Conservation (phyloP, 129 eudicot species). For the Pseudognaphalium luteoalbum region DNA sequence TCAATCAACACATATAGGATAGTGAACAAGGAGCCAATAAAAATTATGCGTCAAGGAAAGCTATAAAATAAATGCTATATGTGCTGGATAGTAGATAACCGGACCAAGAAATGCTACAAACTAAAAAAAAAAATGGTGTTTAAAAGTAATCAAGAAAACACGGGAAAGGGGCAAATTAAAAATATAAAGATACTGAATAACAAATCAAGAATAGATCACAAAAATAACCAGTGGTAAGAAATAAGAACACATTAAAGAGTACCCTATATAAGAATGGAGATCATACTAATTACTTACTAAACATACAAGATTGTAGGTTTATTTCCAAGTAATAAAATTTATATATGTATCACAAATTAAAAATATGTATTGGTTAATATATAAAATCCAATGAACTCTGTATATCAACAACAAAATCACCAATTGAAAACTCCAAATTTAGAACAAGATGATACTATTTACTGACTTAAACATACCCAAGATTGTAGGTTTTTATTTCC, state of each 20-base stretch:
- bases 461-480: conserved; percentile 2
- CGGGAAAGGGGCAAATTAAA: background rate
- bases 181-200: too few relatives aligned
- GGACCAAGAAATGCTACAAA: background rate
- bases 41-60: too few relatives aligned
- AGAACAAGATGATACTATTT: conserved; percentile 1
- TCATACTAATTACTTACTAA: background rate
- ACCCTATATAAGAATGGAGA: too few relatives aligned
- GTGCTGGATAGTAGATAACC: background rate
- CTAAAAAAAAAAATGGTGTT: background rate
- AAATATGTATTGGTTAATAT: background rate
- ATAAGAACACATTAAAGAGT: too few relatives aligned
- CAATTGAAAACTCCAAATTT: background rate
- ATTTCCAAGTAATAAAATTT: background rate
- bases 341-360: too few relatives aligned
- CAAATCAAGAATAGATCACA: too few relatives aligned
- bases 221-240: too few relatives aligned
- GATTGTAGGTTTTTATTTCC: background rate
- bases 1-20: conserved; percentile 1
- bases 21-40: conserved; percentile 9
- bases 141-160: background rate
- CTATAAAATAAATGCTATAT: background rate
- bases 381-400: background rate
- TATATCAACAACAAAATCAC: background rate
- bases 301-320: background rate